Evolutionary conservation across 768 basidiomycete genomes (phyloP).

Genomic region (Boletus patriciae): DNA sequence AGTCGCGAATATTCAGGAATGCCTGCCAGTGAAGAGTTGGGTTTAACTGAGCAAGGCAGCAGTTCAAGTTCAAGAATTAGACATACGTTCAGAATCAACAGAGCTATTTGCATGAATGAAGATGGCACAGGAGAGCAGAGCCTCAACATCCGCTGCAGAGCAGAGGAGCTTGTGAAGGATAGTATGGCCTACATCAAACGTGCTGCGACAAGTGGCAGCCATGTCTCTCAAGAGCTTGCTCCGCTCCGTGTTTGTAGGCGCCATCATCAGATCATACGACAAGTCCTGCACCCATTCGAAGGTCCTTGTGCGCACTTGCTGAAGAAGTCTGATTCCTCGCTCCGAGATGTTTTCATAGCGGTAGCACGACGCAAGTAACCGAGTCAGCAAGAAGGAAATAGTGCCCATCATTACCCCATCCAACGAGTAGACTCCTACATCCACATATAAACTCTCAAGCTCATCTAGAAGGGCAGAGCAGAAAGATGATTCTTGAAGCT

Average conservation of each 20-base stretch:
- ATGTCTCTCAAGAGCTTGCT: neutral
- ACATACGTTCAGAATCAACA: neutral
- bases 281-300: neutral
- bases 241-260: neutral
- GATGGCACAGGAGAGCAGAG: neutral
- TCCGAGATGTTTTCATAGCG: neutral
- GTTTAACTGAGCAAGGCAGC: too few species aligned
- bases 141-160: neutral
- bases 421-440: neutral
- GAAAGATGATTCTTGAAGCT: neutral
- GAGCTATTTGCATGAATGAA: neutral
- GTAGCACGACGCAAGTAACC: neutral
- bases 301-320: neutral
- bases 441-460: neutral
- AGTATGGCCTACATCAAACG: neutral
- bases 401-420: neutral
- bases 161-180: neutral
- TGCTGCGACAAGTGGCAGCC: neutral
- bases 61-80: neutral
- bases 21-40: slow-evolving; percentile 5
- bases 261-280: neutral
- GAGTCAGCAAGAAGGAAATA: neutral
- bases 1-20: neutral
- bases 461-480: neutral
- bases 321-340: neutral